These are phyloP conservation scores for Primulina huaijiensis DNA, from an alignment of 257 asterid species.

Conservation along the genomic window DNA sequence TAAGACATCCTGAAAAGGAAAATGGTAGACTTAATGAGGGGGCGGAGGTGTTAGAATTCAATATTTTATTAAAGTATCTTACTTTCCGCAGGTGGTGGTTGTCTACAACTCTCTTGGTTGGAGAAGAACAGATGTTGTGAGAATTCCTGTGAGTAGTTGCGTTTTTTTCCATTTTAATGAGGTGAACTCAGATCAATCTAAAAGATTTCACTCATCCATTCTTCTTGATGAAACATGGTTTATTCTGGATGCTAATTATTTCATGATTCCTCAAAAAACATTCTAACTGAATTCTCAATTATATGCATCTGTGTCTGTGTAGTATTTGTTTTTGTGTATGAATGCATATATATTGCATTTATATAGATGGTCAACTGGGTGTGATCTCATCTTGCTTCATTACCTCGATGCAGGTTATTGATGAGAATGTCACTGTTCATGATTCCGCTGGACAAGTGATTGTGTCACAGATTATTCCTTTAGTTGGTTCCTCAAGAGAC, in stretches of 20 bases:
- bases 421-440: conserved; percentile 50
- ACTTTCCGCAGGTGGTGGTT: conserved; percentile 58
- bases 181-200: not conserved
- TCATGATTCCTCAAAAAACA: not conserved
- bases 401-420: conserved; percentile 58
- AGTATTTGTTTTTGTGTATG: not conserved
- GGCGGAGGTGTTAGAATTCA: not conserved
- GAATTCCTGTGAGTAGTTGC: conserved; percentile 74
- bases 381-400: conserved; percentile 11
- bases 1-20: not conserved
- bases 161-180: not conserved
- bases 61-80: conserved; percentile 10
- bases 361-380: not conserved
- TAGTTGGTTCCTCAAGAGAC: conserved; percentile 55
- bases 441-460: conserved; percentile 73
- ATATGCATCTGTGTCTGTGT: not conserved
- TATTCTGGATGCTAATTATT: conserved; percentile 7
- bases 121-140: conserved; percentile 74
- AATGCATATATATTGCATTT: not conserved
- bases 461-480: conserved; percentile 67
- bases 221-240: not conserved
- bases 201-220: not conserved
- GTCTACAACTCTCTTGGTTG: conserved; percentile 90
- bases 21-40: not conserved
- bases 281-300: not conserved